Conservation (phyloP, 2,329 filamentous ascomycete species). For the Tolypocladium cylindrosporum region DNA sequence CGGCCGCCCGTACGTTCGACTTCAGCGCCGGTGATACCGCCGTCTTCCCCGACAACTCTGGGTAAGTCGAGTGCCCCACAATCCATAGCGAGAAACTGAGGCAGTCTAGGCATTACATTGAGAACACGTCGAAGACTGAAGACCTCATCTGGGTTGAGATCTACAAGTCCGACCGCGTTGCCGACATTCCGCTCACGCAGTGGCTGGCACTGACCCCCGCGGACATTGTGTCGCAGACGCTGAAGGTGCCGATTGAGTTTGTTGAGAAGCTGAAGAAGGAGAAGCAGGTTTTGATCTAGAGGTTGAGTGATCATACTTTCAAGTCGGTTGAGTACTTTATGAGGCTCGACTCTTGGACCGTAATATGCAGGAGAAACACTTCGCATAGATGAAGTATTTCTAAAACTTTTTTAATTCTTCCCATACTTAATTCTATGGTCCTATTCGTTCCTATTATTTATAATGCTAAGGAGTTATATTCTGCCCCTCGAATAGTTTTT, state of each 20-base stretch:
- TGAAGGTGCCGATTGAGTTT: conserved; percentile 48
- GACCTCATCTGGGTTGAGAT: conserved; percentile 60
- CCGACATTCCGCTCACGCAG: conserved; percentile 56
- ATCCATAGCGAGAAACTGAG: background rate
- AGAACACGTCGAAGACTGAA: conserved; percentile 54
- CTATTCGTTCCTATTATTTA: too few relatives aligned
- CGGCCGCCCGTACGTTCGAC: conserved; percentile 55
- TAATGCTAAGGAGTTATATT: too few relatives aligned
- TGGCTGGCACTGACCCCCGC: conserved; percentile 60
- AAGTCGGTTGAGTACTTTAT: too few relatives aligned
- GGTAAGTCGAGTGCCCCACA: conserved; percentile 22
- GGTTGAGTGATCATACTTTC: too few relatives aligned
- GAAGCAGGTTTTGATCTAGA: conserved; percentile 42
- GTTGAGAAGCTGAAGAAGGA: conserved; percentile 50
- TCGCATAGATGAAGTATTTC: too few relatives aligned
- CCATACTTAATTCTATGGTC: too few relatives aligned
- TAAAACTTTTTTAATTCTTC: too few relatives aligned
- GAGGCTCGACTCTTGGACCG: too few relatives aligned
- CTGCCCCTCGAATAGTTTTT: too few relatives aligned
- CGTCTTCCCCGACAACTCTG: conserved; percentile 56
- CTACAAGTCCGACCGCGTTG: conserved; percentile 57
- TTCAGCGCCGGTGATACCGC: conserved; percentile 58
- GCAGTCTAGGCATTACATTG: conserved; percentile 49
- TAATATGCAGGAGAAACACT: too few relatives aligned
- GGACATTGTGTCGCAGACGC: conserved; percentile 48